These are phyloP conservation scores for Yarrowia bubula DNA, from an alignment of 805 yeast genomes.

Conservation along the genomic window DNA sequence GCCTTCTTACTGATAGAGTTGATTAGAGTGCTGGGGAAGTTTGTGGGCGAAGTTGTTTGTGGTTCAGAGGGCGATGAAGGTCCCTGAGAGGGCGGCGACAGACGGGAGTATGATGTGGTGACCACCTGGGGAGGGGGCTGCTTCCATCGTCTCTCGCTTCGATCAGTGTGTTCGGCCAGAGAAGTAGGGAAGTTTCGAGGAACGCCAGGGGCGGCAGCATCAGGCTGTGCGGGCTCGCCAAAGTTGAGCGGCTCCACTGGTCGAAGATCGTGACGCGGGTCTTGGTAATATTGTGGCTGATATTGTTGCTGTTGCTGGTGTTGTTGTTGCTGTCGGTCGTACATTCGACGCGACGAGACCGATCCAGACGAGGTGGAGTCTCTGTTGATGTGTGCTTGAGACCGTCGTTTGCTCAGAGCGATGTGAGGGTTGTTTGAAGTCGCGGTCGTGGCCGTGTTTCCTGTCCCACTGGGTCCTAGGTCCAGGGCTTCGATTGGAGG, in stretches of 20 bases:
- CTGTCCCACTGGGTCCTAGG: not conserved
- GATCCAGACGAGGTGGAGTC: slow-evolving; percentile 6
- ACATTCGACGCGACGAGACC: not conserved
- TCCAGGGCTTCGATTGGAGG: slow-evolving; percentile 20
- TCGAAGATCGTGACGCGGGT: not conserved
- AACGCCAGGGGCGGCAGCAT: not conserved
- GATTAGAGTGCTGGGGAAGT: not conserved
- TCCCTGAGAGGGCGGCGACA: not conserved
- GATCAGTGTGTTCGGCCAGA: slow-evolving; percentile 5
- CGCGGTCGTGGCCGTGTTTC: slow-evolving; percentile 13
- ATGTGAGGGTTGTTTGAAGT: not conserved
- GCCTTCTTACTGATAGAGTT: slow-evolving; percentile 1
- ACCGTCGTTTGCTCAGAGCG: slow-evolving; percentile 17
- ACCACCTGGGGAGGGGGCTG: slow-evolving; percentile 17
- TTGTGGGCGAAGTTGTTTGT: not conserved
- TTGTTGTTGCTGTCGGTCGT: not conserved
- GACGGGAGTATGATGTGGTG: not conserved
- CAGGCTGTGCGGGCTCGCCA: not conserved
- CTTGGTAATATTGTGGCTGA: not conserved
- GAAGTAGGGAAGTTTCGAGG: not conserved
- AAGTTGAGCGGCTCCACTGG: not conserved
- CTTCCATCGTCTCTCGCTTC: slow-evolving; percentile 12
- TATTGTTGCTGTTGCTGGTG: not conserved
- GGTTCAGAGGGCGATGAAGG: not conserved
- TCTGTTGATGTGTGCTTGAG: slow-evolving; percentile 8